Conservation (phyloP, 148 eudicot species). For the Arbutus unedo region DNA sequence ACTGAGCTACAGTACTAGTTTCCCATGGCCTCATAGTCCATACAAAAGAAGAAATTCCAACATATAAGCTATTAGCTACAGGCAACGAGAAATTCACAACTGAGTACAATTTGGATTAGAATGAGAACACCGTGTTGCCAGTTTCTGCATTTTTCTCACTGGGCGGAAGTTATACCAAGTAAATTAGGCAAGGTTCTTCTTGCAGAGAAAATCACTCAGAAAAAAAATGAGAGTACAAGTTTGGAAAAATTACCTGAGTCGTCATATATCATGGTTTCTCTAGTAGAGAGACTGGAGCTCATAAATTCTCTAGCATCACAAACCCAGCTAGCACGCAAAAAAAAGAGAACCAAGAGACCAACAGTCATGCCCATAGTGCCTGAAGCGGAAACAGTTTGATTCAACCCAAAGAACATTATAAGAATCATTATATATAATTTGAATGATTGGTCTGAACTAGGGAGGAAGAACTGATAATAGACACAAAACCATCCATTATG, state of each 20-base stretch:
- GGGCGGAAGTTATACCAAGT: background rate
- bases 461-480: too few relatives aligned
- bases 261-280: slow-evolving; percentile 9
- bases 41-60: slow-evolving; percentile 6
- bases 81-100: too few relatives aligned
- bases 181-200: background rate
- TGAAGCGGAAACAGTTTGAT: slow-evolving; percentile 6
- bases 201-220: background rate
- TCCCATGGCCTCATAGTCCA: background rate
- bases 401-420: background rate
- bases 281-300: background rate
- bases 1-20: background rate
- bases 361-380: slow-evolving; percentile 33
- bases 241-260: slow-evolving; percentile 24
- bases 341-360: slow-evolving; percentile 28
- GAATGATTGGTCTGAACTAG: too few relatives aligned
- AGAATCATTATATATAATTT: background rate
- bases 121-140: background rate
- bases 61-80: background rate
- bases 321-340: slow-evolving; percentile 31
- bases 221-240: background rate
- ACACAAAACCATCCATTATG: too few relatives aligned
- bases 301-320: slow-evolving; percentile 40
- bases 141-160: background rate
- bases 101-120: background rate